These are phyloP conservation scores for Psilocybe cubensis DNA, from an alignment of 768 basidiomycete species.

Conservation along the genomic window DNA sequence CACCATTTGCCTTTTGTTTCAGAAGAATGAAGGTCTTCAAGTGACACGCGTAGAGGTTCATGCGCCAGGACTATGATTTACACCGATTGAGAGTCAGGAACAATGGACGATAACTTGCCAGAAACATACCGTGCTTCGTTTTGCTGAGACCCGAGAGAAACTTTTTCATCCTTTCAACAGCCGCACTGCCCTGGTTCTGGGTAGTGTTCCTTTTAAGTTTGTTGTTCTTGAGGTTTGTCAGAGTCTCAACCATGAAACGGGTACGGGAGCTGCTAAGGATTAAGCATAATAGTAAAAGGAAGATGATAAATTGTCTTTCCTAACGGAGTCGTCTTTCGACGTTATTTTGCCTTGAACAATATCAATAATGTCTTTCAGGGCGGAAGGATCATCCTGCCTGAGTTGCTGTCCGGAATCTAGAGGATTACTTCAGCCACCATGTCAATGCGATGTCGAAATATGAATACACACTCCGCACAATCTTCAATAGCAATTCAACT, in stretches of 20 bases:
- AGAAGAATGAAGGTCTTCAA: slow-evolving; percentile 83
- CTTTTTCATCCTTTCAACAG: slow-evolving; percentile 88
- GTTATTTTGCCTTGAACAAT: slow-evolving; percentile 77
- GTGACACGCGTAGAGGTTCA: slow-evolving; percentile 84
- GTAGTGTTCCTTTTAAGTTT: slow-evolving; percentile 67
- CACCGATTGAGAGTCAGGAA: neutral
- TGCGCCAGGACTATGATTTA: slow-evolving; percentile 65
- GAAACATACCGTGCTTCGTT: slow-evolving; percentile 65
- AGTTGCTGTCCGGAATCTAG: slow-evolving; percentile 92
- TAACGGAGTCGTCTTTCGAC: slow-evolving; percentile 49
- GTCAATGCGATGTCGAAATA: neutral
- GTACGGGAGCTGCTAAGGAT: slow-evolving; percentile 71
- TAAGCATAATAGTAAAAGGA: neutral
- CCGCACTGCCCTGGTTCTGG: slow-evolving; percentile 73
- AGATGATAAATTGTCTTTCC: slow-evolving; percentile 37
- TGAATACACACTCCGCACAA: slow-evolving; percentile 69
- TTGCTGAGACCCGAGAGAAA: slow-evolving; percentile 78
- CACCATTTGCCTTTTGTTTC: slow-evolving; percentile 97
- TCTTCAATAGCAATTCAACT: slow-evolving; percentile 86
- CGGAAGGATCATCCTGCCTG: slow-evolving; percentile 88
- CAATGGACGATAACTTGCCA: neutral
- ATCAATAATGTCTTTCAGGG: slow-evolving; percentile 88
- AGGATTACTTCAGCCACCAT: slow-evolving; percentile 12
- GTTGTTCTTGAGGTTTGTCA: slow-evolving; percentile 92
- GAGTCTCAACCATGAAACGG: slow-evolving; percentile 93